These are phyloP conservation scores for Daphne laureola DNA, from an alignment of 441 rosid genomes.

Conservation along the genomic window DNA sequence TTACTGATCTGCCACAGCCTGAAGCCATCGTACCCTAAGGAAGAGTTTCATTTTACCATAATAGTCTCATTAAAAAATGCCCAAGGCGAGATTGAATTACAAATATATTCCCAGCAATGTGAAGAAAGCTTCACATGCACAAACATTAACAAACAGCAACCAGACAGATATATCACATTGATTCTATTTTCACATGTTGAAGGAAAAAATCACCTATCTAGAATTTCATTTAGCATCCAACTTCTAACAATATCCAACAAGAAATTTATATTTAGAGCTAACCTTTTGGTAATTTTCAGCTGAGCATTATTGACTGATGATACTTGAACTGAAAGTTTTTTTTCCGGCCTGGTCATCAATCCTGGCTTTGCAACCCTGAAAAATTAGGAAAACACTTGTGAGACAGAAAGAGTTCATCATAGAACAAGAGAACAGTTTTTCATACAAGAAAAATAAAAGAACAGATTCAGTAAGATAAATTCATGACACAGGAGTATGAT, in stretches of 20 bases:
- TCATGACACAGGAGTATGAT: no score
- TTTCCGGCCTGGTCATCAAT: conserved; percentile 22
- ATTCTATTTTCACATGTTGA: not conserved
- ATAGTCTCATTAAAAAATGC: no score
- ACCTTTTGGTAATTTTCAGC: conserved; percentile 45
- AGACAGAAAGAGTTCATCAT: not conserved
- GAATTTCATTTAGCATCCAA: no score
- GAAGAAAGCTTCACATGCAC: not conserved
- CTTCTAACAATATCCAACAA: no score
- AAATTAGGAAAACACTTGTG: not conserved
- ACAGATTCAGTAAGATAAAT: no score
- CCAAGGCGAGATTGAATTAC: no score
- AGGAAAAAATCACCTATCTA: no score
- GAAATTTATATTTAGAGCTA: conserved; percentile 12
- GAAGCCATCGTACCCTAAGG: no score
- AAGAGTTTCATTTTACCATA: no score
- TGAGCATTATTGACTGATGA: conserved; percentile 39
- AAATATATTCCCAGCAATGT: not conserved
- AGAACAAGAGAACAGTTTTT: no score
- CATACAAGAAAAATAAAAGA: no score
- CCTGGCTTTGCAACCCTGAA: conserved; percentile 34
- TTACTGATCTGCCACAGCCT: no score
- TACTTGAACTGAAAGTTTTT: conserved; percentile 32
- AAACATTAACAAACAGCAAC: not conserved
- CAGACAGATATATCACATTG: not conserved